phyloP scores from a whole-genome alignment of 2,329 filamentous ascomycete genomes.

The Penicillium sp. region DNA sequence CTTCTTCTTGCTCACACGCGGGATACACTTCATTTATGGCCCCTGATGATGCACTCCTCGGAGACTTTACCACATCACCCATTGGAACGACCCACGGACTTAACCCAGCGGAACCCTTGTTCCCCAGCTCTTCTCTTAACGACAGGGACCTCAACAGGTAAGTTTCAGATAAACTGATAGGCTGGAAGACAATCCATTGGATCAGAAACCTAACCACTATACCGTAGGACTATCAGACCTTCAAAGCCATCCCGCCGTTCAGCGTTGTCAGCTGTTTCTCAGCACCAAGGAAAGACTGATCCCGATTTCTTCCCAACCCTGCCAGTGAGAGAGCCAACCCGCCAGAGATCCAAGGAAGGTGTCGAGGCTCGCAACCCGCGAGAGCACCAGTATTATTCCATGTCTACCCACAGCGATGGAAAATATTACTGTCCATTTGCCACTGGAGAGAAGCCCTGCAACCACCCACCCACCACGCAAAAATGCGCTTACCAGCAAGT shows the following conservation, averaged over 20 bases:
- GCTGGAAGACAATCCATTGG: background rate
- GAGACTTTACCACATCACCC: constrained; percentile 38
- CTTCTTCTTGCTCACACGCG: constrained; percentile 42
- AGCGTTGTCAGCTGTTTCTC: constrained; percentile 34
- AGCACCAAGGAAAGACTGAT: constrained; percentile 34
- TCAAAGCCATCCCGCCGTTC: constrained; percentile 42
- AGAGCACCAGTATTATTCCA: constrained; percentile 45
- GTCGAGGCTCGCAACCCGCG: constrained; percentile 41
- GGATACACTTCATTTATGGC: constrained; percentile 41
- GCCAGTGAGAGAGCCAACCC: constrained; percentile 35
- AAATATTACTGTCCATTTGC: constrained; percentile 93
- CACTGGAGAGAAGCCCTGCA: constrained; percentile 66
- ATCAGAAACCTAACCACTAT: constrained; percentile 11
- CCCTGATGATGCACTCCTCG: constrained; percentile 40
- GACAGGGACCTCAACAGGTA: constrained; percentile 46
- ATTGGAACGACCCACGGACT: constrained; percentile 35
- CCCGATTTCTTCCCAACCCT: constrained; percentile 39
- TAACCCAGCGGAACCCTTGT: constrained; percentile 41
- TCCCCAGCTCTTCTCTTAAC: constrained; percentile 41
- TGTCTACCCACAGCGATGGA: constrained; percentile 61
- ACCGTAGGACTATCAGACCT: constrained; percentile 41
- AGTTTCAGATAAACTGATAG: constrained; percentile 16
- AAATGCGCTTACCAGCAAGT: constrained; percentile 99
- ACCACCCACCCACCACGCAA: constrained; percentile 89
- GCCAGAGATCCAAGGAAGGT: constrained; percentile 40